These are phyloP conservation scores for Niveomyces coronatus DNA, from an alignment of 2,329 filamentous ascomycete genomes.

Conservation along the genomic window DNA sequence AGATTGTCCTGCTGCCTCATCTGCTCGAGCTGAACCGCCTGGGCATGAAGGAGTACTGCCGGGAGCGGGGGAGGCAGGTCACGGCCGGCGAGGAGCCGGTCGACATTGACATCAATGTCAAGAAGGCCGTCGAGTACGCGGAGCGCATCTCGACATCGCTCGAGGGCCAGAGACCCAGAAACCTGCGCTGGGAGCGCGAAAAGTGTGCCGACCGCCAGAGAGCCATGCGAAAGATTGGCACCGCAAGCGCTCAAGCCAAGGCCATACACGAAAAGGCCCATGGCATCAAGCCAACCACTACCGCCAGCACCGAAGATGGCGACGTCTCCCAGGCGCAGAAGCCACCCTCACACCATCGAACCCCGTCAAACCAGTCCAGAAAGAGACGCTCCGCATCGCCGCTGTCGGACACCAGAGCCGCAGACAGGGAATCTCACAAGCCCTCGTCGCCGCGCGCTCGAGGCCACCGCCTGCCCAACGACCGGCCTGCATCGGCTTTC, in stretches of 20 bases:
- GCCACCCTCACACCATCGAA: slow-evolving; percentile 5
- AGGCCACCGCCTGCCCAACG: slow-evolving; percentile 4
- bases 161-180: background rate
- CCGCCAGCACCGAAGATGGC: background rate
- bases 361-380: background rate
- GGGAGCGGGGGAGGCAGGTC: background rate
- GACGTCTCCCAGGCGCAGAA: slow-evolving; percentile 1
- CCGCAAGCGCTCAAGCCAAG: slow-evolving; percentile 4
- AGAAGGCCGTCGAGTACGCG: slow-evolving; percentile 1
- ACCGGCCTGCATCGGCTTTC: slow-evolving; percentile 2
- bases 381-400: slow-evolving; percentile 5
- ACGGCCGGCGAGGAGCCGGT: background rate
- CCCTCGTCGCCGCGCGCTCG: slow-evolving; percentile 1
- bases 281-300: slow-evolving; percentile 4
- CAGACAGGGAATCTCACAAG: slow-evolving; percentile 4
- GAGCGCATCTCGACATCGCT: background rate
- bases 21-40: background rate
- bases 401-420: background rate
- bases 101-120: background rate
- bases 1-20: background rate
- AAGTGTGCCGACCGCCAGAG: background rate
- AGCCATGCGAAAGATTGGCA: slow-evolving; percentile 6
- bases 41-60: slow-evolving; percentile 2
- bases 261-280: slow-evolving; percentile 5
- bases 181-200: slow-evolving; percentile 1